Base-by-base conservation (phyloP, 2,329 filamentous ascomycete species). In the Colletotrichum trifolii region DNA sequence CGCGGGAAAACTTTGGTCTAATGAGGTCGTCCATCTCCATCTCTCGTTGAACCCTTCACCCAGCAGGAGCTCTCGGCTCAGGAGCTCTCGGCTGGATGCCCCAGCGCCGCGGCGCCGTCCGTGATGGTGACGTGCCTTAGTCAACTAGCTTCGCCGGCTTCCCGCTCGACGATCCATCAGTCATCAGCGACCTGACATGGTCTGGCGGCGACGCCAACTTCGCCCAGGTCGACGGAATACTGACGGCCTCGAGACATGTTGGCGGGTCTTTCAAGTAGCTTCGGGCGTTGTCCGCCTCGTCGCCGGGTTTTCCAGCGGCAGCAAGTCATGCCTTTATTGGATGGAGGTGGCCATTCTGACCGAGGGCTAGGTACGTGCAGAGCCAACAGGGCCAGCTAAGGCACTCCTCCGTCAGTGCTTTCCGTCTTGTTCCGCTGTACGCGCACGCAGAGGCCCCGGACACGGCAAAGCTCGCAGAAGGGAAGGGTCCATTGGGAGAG, bases 31-130 rank as follows among this genome's bases (percentile, higher is more conserved):
- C 25, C 25, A 25, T 25, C 25, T 33, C 38, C 12, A 49, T 47
- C 55, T 66, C 47, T 53, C 63, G 62, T 61, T 15, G 58, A 66
- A 66, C 63, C 15, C 52, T 45, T 57, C 46, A 40, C 36, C 17
- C 8, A 12, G 40, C 11, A 46, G 53, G 15, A 47, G 62, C 63
- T 25, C 25, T 62, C 58, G 58, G 52, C 47, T 8, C 11, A 46
- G 53, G 33, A 47, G 62, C 63, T 4, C 25, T 62, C 53, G 58
- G 52, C 47, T 8, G 63, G 63, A 65, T 38, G 40, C 52, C 36
- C 42, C 42, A 39, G 48, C 60, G 58, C 50, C 52, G 46, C 53
- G 25, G 25, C 25, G 25, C 25, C 25, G 25, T 47, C 52, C 52
- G 42, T 36, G 52, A 53, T 25, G 42, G 39, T 38, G 58, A 53